Base-by-base conservation (phyloP, 768 basidiomycete genomes). In the Peribolospora kevripleyi region DNA sequence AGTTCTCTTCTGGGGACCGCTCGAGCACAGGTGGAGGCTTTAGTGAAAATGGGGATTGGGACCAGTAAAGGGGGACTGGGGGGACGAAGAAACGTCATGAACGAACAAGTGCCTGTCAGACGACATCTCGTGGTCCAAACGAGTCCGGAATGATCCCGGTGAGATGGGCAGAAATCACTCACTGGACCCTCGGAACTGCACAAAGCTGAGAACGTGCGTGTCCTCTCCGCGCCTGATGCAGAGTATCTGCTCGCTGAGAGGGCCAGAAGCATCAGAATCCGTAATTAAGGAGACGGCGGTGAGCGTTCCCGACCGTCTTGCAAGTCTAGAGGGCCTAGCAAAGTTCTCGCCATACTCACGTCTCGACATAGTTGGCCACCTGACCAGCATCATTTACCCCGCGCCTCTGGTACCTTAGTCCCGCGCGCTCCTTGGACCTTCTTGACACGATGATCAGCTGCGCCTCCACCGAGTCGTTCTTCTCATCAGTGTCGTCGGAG, bases 331-430 rank as follows among this genome's bases (percentile, higher is more conserved):
- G 25, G 25, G 25, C 25, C 25, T 25, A 25, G 25, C 25, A 25
- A 25, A 25, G 25, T 25, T 25, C 25, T 25, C 25, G 25, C 25
- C 25, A 25, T 25, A 25, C 25, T 25, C 25, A 25, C 25, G 58
- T 64, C 50, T 61, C 63, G 57, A 60, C 58, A 25, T 61, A 63
- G 42, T 63, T 64, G 39, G 62, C 63, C n/a, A 59, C 57, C 0
- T 51, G 48, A 8, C 63, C 63, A 2, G 45, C 46, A 5, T 90
- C 85, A 62, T 97, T 90, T 53, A 95, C 77, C 2, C 93, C 93
- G 62, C 93, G 73, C 47, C 93, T 75, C 67, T 97, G 93, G 68
- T 91, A 98, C 48, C 93, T 74, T 60, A 97, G 70, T 1, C 93
- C 93, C 5, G 90, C 86, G 48, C 93, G 76, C 65, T 95, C 79